phyloP scores from a whole-genome alignment of 768 basidiomycete species.

The Boletus reticulatus region DNA sequence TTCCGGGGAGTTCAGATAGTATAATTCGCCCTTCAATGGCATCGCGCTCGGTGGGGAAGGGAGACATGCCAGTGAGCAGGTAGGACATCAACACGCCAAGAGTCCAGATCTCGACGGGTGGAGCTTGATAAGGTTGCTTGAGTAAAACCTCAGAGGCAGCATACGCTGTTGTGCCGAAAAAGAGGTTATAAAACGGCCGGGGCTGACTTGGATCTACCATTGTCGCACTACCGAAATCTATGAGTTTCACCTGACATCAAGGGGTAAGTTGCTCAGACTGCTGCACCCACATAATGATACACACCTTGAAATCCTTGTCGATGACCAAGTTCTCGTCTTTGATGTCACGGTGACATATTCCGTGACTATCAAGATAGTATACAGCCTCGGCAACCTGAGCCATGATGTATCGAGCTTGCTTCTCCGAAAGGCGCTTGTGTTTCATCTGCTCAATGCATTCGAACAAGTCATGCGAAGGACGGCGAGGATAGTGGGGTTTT shows the following conservation, averaged over 20 bases:
- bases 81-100: conserved; percentile 94
- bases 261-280: conserved; percentile 9
- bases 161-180: conserved; percentile 94
- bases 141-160: conserved; percentile 92
- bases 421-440: conserved; percentile 75
- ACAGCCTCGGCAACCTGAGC: conserved; percentile 86
- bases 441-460: conserved; percentile 91
- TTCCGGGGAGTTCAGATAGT: conserved; percentile 41
- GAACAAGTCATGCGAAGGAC: conserved; percentile 89
- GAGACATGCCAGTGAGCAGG: conserved; percentile 88
- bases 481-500: conserved; percentile 53
- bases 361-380: conserved; percentile 72
- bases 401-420: conserved; percentile 79
- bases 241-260: conserved; percentile 74
- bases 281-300: not conserved
- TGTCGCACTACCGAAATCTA: conserved; percentile 93
- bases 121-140: conserved; percentile 85
- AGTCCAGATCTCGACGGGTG: conserved; percentile 96
- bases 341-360: conserved; percentile 93
- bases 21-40: conserved; percentile 66
- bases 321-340: conserved; percentile 95
- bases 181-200: conserved; percentile 68
- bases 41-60: conserved; percentile 85
- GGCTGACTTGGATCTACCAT: conserved; percentile 61
- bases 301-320: conserved; percentile 67